Percentiles rank a stretch among this genome's conserved stretches.
phyloP scores from a whole-genome alignment of 371 early-diverging fungal genomes.

The Synchytrium microbalum region DNA sequence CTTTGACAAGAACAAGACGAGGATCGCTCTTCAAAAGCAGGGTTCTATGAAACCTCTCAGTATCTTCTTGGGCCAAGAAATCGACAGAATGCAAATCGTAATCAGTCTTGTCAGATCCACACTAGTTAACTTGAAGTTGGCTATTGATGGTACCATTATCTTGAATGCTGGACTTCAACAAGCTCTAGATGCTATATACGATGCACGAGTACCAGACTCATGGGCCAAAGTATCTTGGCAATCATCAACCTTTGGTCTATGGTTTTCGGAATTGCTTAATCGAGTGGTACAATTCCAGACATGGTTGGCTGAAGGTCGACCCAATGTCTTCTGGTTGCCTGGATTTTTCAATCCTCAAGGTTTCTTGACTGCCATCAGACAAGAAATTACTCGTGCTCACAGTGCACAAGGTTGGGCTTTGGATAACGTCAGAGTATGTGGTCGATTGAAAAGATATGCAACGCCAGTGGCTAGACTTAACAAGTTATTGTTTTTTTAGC shows the following conservation, averaged over 20 bases:
- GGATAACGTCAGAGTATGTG: slow-evolving; percentile 42
- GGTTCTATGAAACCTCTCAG: slow-evolving; percentile 48
- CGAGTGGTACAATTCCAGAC: slow-evolving; percentile 43
- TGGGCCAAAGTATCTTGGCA: slow-evolving; percentile 53
- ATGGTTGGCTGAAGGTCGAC: slow-evolving; percentile 51
- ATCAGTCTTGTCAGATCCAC: slow-evolving; percentile 38
- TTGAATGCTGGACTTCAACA: slow-evolving; percentile 41
- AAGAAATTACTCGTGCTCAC: slow-evolving; percentile 49
- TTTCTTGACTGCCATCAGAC: slow-evolving; percentile 54
- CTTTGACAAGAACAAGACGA: slow-evolving; percentile 44
- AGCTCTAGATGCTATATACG: slow-evolving; percentile 48
- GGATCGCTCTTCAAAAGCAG: slow-evolving; percentile 37
- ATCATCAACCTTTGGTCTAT: slow-evolving; percentile 42
- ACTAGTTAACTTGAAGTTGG: slow-evolving; percentile 45
- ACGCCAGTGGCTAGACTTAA: not conserved
- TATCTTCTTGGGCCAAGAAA: slow-evolving; percentile 53
- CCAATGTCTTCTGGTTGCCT: slow-evolving; percentile 48
- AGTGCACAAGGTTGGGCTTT: slow-evolving; percentile 46
- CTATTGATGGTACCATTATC: slow-evolving; percentile 54
- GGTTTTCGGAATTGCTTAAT: slow-evolving; percentile 45
- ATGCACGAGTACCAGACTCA: slow-evolving; percentile 42
- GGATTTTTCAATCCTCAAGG: slow-evolving; percentile 57
- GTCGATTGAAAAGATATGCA: not conserved
- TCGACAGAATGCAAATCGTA: slow-evolving; percentile 51
- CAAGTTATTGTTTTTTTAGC: slow-evolving; percentile 12